Evolutionary conservation across 2,329 filamentous ascomycete genomes (phyloP), one percentile per base, ranked within the genome.

Genomic region (Cladophialophora bantiana): DNA sequence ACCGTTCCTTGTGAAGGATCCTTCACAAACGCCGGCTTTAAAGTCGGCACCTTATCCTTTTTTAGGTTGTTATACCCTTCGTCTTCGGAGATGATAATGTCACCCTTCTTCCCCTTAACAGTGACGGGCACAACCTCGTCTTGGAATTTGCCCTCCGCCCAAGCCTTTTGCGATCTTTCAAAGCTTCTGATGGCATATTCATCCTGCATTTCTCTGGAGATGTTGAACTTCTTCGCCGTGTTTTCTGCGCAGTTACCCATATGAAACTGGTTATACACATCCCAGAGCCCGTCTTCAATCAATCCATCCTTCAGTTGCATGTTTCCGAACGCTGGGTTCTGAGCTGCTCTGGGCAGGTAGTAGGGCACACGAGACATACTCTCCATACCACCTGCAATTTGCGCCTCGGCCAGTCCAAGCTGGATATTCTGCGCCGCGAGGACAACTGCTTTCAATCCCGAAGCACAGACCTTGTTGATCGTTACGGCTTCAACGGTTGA

Each of bases 161-260:
- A 99, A 2, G 94, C 94, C 70, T 90, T 89, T 78, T 98, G 93
- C 7, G 94, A 92, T 64, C 94, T 89, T 80, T 93, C 87, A 80
- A 97, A 99, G 3, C 91, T 95, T 77, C 88, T 86, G 68, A 97
- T 93, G 13, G 95, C 92, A 76, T 96, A 98, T 70, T 90, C 85
- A 75, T 99, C 95, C 81, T 99, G 95, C 77, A 91, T 88, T 79
- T 97, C 88, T 13, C 95, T 85, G 7, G 90, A 89, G 70, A 99
- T 86, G 0, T 86, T 82, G 79, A 92, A 86, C 74, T 94, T 94
- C 84, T 96, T 97, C 56, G 92, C 95, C 1, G 94, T 97, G 72
- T 90, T 92, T 82, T 99, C 95, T 15, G 94, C 94, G 77, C 95
- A 99, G 74, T 95, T 93, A 52, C 95, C 95, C 95, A 99, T 99